phyloP scores from a whole-genome alignment of 2,329 filamentous ascomycete species.

The Coniella vitis region DNA sequence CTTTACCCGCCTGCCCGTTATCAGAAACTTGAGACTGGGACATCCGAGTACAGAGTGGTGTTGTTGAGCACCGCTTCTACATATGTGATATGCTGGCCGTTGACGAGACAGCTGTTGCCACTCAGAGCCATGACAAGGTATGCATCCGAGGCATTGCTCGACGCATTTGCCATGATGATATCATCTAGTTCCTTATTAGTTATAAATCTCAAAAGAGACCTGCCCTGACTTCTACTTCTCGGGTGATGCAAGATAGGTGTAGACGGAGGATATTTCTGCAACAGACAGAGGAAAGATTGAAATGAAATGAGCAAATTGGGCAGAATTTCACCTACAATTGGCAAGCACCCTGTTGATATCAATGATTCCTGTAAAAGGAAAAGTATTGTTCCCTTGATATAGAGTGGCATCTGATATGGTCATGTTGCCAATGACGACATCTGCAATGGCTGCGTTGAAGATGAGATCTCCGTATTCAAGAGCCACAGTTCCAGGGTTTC shows the following conservation, averaged over 20 bases:
- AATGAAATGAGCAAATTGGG: too few relatives aligned
- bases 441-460: constrained; percentile 1
- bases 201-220: background rate
- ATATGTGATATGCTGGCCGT: constrained; percentile 3
- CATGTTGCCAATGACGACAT: constrained; percentile 2
- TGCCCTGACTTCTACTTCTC: background rate
- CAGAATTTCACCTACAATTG: background rate
- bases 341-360: background rate
- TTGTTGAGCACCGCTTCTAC: constrained; percentile 2
- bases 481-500: constrained; percentile 1
- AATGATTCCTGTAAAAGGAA: constrained; percentile 4
- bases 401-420: background rate
- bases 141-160: background rate
- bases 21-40: background rate
- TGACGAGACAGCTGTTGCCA: constrained; percentile 1
- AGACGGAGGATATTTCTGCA: background rate
- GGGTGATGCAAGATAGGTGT: background rate
- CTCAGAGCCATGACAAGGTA: constrained; percentile 2
- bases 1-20: too few relatives aligned
- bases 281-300: background rate
- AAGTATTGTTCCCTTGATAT: constrained; percentile 3
- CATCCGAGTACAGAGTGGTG: constrained; percentile 1
- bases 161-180: background rate
- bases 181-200: background rate
- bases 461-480: constrained; percentile 4